Conservation (phyloP, 1,139 yeast species). For the Debaryomyces sp. region DNA sequence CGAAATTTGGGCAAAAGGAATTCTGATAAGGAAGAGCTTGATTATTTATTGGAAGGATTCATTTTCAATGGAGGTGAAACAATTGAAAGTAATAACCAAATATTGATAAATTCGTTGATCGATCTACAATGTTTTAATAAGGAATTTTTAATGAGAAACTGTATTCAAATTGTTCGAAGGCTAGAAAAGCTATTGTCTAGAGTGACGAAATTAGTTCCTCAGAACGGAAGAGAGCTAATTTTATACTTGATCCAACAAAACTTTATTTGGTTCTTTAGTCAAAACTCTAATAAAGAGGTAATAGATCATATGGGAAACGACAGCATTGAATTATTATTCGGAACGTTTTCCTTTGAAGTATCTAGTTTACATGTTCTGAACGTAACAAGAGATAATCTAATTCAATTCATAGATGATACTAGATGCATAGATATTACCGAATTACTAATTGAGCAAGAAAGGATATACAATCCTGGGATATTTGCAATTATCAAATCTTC, state of each 20-base stretch:
- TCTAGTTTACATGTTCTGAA: background rate
- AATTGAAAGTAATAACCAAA: slow-evolving; percentile 13
- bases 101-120: slow-evolving; percentile 18
- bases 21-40: slow-evolving; percentile 16
- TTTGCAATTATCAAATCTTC: background rate
- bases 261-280: background rate
- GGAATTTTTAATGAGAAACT: slow-evolving; percentile 2
- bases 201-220: background rate
- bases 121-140: slow-evolving; percentile 11
- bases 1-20: slow-evolving; percentile 16
- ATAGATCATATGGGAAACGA: background rate
- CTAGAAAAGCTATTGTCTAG: background rate
- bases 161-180: background rate
- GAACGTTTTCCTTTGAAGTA: background rate
- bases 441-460: background rate
- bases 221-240: background rate
- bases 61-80: slow-evolving; percentile 7
- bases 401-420: background rate
- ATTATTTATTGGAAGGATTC: slow-evolving; percentile 24
- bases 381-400: background rate
- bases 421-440: background rate
- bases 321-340: background rate
- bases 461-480: background rate
- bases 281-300: background rate
- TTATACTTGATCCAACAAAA: slow-evolving; percentile 1